Base-by-base conservation (phyloP, 129 eudicot species). In the Saposhnikovia divaricata region DNA sequence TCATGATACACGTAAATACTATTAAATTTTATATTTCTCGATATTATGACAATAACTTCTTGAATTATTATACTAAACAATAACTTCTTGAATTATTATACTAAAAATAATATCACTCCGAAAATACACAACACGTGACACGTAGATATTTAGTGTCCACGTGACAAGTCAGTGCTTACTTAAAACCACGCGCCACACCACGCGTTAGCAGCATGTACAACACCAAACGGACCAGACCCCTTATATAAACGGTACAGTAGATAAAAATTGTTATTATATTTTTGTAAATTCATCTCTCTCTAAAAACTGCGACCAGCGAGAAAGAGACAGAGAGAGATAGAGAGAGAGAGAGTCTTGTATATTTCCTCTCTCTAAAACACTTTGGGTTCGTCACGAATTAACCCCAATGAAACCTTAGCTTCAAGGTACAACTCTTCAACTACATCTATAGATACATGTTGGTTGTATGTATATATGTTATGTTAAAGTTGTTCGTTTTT, bases 211-310 rank as follows among this genome's bases (percentile, higher is more conserved):
- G 31, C 19, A 66, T 4, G 42, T 31, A 31, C 9, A 4, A 4
- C 14, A 68, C 2, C 19, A 27, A 13, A 28, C 73, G 73, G 73
- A 28, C 73, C 73, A 68, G 43, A 13, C 73, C 39, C 42, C 38
- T 73, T 23, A 40, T 38, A 70, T 5, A 40, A 69, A 44, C 37
- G n/a, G 55, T 23, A 74, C 48, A 74, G 53, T 43, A 74, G 34
- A 40, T 44, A 42, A 12, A 12, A 12, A 21, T 9, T 72, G 42
- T 23, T 72, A 44, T 45, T 59, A 31, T 23, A 78, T 77, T 81
- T 80, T 78, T 79, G 66, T 77, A 13, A 37, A 53, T 72, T 69
- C 68, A 76, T 78, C 75, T 43, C 81, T 78, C 75, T 78, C 81
- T 42, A 13, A 23, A 39, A 31, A 42, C 61, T 0, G 73, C 84